Percentiles rank a stretch among this genome's conserved stretches.
Conservation (phyloP, 208 protist genomes). For the Crithidia acanthocephali region DNA sequence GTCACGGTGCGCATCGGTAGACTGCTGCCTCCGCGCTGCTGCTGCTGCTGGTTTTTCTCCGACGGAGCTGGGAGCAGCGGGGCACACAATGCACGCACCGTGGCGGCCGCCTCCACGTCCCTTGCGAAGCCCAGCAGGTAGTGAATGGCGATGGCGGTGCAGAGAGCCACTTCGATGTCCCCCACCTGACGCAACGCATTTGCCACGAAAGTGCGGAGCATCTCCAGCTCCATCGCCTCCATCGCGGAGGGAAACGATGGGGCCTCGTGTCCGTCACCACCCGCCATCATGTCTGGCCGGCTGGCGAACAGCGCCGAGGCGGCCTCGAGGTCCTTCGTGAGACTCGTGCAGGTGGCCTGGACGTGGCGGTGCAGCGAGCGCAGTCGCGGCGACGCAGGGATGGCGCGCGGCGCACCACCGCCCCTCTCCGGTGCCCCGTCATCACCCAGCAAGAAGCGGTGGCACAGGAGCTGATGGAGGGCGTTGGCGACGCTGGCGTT, state of each 20-base stretch:
- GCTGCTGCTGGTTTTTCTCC: constrained; percentile 6
- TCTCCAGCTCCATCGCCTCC: constrained; percentile 42
- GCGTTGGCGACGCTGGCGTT: constrained; percentile 67
- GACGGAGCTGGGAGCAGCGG: constrained; percentile 16
- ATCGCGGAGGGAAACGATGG: constrained; percentile 3
- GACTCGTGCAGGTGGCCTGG: constrained; percentile 28
- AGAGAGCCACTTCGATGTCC: constrained; percentile 66
- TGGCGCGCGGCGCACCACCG: not conserved
- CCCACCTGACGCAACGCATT: constrained; percentile 51
- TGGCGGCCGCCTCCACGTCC: constrained; percentile 16
- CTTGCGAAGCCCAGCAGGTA: constrained; percentile 42
- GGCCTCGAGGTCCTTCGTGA: constrained; percentile 50
- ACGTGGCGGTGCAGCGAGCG: constrained; percentile 44
- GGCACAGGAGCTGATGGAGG: constrained; percentile 64
- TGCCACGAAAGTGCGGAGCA: constrained; percentile 39
- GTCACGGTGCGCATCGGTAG: constrained; percentile 31
- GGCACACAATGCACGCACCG: constrained; percentile 32
- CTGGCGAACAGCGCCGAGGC: constrained; percentile 32
- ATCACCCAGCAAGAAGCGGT: constrained; percentile 56
- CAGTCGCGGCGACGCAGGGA: constrained; percentile 20
- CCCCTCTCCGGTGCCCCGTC: not conserved
- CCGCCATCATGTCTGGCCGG: not conserved
- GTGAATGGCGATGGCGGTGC: constrained; percentile 55
- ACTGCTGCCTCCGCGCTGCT: not conserved
- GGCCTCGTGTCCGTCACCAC: not conserved